Evolutionary conservation across 1,139 yeast species (phyloP).

Genomic region (Taphrina wiesneri): DNA sequence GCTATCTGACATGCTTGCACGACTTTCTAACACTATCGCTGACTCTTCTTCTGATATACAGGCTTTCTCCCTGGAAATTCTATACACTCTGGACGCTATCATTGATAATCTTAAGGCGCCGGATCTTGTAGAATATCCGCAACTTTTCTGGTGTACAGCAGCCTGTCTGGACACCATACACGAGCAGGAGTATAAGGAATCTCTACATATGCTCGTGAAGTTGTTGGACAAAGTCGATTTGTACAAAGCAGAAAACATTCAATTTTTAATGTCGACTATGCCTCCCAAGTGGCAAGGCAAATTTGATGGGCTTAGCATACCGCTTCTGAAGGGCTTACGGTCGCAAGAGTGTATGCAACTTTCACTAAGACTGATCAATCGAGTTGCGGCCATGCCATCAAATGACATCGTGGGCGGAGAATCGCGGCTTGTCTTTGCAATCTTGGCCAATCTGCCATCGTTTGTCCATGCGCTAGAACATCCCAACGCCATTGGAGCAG

Average conservation of each 20-base stretch:
- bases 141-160: constrained; percentile 91
- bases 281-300: constrained; percentile 97
- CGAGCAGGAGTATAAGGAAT: constrained; percentile 90
- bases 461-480: constrained; percentile 75
- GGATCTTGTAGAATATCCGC: constrained; percentile 83
- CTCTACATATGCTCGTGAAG: constrained; percentile 74
- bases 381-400: constrained; percentile 64
- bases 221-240: constrained; percentile 83
- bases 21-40: constrained; percentile 88
- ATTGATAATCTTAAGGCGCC: constrained; percentile 80
- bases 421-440: constrained; percentile 66
- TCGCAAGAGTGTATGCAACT: constrained; percentile 80
- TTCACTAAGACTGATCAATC: constrained; percentile 70
- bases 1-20: constrained; percentile 90
- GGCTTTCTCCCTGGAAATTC: constrained; percentile 94
- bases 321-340: constrained; percentile 76
- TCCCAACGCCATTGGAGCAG: constrained; percentile 53
- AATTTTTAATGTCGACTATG: constrained; percentile 77
- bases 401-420: constrained; percentile 79
- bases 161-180: constrained; percentile 89
- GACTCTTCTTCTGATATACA: constrained; percentile 88
- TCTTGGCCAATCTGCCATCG: constrained; percentile 79
- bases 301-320: constrained; percentile 82
- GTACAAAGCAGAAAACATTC: constrained; percentile 81
- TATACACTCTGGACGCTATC: constrained; percentile 91